Evolutionary conservation across 495 filamentous ascomycete genomes (phyloP).

Genomic region (Aspergillus conjunctus): DNA sequence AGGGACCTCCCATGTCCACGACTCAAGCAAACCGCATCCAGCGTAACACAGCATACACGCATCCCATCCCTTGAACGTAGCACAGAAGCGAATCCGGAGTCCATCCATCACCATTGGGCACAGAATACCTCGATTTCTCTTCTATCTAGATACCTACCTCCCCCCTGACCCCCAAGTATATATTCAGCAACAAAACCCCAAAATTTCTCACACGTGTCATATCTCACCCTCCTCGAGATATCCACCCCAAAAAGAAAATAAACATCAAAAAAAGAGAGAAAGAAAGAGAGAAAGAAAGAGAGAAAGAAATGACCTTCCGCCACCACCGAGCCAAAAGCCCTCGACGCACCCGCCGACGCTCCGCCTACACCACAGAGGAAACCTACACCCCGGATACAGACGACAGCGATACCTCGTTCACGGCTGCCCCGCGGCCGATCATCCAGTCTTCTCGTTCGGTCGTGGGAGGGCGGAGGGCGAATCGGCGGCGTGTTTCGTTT

Average conservation of each 20-base stretch:
- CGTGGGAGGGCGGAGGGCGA: too few relatives aligned
- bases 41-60: conserved; percentile 10
- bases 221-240: too few relatives aligned
- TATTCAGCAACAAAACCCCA: too few relatives aligned
- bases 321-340: background rate
- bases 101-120: background rate
- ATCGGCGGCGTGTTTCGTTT: background rate
- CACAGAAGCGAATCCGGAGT: background rate
- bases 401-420: background rate
- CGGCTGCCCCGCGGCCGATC: background rate
- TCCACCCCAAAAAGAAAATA: background rate
- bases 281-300: background rate
- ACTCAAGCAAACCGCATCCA: conserved; percentile 8
- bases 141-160: too few relatives aligned
- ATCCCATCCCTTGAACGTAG: background rate
- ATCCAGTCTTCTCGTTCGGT: too few relatives aligned
- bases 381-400: conserved; percentile 5
- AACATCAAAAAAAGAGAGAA: background rate
- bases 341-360: background rate
- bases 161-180: too few relatives aligned
- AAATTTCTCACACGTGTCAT: too few relatives aligned
- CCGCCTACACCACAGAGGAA: background rate
- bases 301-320: background rate
- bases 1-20: too few relatives aligned
- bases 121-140: background rate